These are phyloP conservation scores for Filosporella fistucella DNA, from an alignment of 495 filamentous ascomycete species.

Conservation along the genomic window DNA sequence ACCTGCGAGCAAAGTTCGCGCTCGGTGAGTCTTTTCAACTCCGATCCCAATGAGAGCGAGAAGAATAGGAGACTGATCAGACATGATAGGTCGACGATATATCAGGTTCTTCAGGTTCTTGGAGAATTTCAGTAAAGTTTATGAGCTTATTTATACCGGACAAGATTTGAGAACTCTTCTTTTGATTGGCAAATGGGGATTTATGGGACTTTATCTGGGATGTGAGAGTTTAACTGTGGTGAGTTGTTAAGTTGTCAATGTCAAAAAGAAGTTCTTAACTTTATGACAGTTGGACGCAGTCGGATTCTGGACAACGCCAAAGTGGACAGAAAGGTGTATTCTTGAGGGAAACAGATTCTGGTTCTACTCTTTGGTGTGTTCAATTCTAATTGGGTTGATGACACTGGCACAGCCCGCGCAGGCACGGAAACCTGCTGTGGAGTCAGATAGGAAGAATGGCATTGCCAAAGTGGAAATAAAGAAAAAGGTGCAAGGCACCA, in stretches of 20 bases:
- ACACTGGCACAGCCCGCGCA: constrained; percentile 5
- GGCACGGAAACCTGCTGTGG: neutral
- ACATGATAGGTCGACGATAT: constrained; percentile 47
- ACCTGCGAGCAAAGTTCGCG: constrained; percentile 14
- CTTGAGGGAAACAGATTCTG: constrained; percentile 62
- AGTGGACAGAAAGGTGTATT: constrained; percentile 29
- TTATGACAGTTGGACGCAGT: constrained; percentile 43
- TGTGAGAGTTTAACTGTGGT: constrained; percentile 39
- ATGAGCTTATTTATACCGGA: no score
- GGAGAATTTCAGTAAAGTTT: constrained; percentile 50
- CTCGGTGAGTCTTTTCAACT: no score
- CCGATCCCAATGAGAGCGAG: no score
- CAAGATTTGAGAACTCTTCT: constrained; percentile 17
- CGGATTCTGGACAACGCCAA: constrained; percentile 29
- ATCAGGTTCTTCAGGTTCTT: constrained; percentile 62
- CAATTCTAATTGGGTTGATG: constrained; percentile 15
- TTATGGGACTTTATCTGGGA: constrained; percentile 42
- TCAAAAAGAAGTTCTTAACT: constrained; percentile 5
- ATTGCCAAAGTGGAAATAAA: constrained; percentile 1
- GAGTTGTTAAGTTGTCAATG: constrained; percentile 4
- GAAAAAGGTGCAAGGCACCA: constrained; percentile 8
- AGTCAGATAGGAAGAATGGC: neutral
- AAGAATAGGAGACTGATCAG: no score
- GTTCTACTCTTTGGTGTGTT: constrained; percentile 48
- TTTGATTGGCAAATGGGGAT: constrained; percentile 33